A percentile compares a stretch with the other conserved stretches of the same genome.
Conservation (phyloP, 305 asterid genomes). For the Solanum hybrid region DNA sequence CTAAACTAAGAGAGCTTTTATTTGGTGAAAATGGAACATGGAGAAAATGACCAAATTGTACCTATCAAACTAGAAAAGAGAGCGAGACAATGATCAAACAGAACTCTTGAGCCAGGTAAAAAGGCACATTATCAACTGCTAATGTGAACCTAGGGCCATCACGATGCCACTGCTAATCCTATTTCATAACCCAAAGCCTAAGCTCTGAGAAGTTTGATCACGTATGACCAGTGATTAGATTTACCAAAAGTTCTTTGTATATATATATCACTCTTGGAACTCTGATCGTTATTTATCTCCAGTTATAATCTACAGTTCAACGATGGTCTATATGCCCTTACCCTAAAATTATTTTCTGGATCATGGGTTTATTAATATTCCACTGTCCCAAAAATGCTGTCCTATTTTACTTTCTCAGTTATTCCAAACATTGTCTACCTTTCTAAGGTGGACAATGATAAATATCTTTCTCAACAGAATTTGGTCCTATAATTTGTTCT, state of each 20-base stretch:
- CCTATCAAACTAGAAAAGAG: not conserved
- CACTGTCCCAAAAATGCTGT: not conserved
- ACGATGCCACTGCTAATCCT: not conserved
- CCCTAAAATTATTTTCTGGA: not conserved
- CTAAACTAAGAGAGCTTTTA: not conserved
- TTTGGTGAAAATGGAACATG: not conserved
- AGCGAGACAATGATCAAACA: not conserved
- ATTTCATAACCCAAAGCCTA: not conserved
- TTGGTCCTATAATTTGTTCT: not conserved
- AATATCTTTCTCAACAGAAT: not conserved
- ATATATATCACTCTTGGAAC: not conserved
- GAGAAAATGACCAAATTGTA: not conserved
- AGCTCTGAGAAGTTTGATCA: not conserved
- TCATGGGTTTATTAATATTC: not conserved
- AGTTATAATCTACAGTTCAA: not conserved
- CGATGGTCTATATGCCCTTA: not conserved
- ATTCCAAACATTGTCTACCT: not conserved
- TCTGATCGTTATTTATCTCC: not conserved
- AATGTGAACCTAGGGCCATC: not conserved
- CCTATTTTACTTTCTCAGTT: not conserved
- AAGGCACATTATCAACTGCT: not conserved
- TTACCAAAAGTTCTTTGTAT: not conserved
- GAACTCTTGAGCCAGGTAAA: not conserved
- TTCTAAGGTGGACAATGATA: not conserved
- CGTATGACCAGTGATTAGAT: not conserved